These are phyloP conservation scores for Rhizophlyctis rosea DNA, from an alignment of 192 early-diverging fungal genomes.

Conservation along the genomic window DNA sequence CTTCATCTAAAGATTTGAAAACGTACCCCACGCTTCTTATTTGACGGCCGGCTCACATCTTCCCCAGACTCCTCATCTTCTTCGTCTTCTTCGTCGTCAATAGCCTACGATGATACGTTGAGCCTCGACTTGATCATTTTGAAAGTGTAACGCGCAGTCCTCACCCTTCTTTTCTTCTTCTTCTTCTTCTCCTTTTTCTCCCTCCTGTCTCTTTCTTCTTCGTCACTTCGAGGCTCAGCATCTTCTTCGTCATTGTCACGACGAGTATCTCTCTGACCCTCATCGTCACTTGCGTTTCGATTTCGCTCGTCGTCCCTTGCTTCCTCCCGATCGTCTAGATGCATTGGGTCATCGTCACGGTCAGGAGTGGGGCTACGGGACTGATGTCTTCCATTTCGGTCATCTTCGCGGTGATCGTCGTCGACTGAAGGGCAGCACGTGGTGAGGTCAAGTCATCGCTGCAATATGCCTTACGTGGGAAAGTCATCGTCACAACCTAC, in stretches of 20 bases:
- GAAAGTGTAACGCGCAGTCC: background rate
- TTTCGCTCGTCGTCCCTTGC: background rate
- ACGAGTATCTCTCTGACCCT: background rate
- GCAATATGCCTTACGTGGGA: background rate
- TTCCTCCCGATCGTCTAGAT: background rate
- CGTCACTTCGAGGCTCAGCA: background rate
- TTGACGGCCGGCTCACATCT: slow-evolving; percentile 22
- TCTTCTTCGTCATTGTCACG: background rate
- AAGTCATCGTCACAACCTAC: background rate
- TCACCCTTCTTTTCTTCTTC: background rate
- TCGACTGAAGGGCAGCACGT: background rate
- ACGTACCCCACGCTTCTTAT: slow-evolving; percentile 17
- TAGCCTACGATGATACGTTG: background rate
- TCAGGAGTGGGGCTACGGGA: background rate
- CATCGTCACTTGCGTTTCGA: background rate
- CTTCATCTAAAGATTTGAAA: background rate
- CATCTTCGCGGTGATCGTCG: background rate
- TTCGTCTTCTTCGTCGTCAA: slow-evolving; percentile 3
- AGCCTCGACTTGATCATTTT: background rate
- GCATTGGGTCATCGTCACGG: background rate
- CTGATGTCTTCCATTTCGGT: background rate
- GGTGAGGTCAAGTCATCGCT: background rate
- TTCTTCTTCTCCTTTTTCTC: background rate
- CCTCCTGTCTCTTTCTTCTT: background rate
- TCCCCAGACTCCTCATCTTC: slow-evolving; percentile 24